Percentiles rank a stretch among this genome's conserved stretches.
These are phyloP conservation scores for Mrakia gelida DNA, from an alignment of 768 basidiomycete species.

Conservation along the genomic window DNA sequence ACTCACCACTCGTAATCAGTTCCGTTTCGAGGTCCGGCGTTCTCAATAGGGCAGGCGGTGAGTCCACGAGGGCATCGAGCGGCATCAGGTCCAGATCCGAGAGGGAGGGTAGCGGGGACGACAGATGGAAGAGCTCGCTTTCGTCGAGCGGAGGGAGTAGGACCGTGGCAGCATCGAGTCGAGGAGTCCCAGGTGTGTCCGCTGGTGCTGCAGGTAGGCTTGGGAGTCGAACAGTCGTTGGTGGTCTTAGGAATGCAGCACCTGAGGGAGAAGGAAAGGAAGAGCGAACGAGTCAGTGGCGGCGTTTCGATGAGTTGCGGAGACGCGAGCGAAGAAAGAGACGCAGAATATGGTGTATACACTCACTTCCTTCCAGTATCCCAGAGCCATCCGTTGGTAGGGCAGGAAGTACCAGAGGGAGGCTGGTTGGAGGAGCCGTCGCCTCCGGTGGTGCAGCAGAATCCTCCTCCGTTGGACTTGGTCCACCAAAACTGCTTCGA, in stretches of 20 bases:
- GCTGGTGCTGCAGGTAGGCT: neutral
- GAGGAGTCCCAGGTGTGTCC: conserved; percentile 14
- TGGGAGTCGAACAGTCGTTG: conserved; percentile 13
- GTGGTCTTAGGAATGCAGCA: conserved; percentile 23
- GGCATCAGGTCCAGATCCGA: conserved; percentile 17
- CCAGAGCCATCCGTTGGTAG: conserved; percentile 5
- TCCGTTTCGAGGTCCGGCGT: neutral
- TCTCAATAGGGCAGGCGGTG: conserved; percentile 17
- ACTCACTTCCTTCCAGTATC: too few relatives aligned
- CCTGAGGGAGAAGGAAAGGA: neutral
- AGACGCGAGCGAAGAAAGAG: too few relatives aligned
- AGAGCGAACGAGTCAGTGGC: conserved; percentile 10
- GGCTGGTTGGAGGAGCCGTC: neutral
- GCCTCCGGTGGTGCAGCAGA: conserved; percentile 15
- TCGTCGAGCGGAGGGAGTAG: neutral
- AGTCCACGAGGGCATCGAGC: conserved; percentile 21
- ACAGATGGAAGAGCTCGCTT: neutral
- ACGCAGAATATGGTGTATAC: too few relatives aligned
- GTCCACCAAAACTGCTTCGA: conserved; percentile 21
- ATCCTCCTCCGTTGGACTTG: neutral
- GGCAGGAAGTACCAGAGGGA: conserved; percentile 10
- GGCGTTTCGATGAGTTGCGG: too few relatives aligned
- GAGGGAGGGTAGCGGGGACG: neutral
- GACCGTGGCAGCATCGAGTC: conserved; percentile 16
- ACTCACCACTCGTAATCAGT: conserved; percentile 17